Evolutionary conservation across 2,329 filamentous ascomycete genomes (phyloP), one percentile per base, ranked within the genome.

Genomic region (Aspergillus quadrilineatus): DNA sequence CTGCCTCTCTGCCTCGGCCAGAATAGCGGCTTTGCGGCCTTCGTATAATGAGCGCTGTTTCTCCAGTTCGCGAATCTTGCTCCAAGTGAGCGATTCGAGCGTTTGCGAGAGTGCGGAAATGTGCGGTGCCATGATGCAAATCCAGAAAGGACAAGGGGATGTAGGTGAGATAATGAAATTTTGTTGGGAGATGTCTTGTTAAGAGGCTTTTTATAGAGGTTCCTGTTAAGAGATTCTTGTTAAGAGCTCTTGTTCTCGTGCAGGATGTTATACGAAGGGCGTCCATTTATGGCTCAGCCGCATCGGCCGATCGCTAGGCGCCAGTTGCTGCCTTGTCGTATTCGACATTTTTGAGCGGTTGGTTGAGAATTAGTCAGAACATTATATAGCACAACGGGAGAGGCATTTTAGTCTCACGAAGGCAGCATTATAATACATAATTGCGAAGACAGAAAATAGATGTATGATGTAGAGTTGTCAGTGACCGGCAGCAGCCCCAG

Each of bases 61-160:
- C 29, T 65, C 63, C 6, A 70, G 55, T 26, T 70, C 67, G 15
- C 65, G 60, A 37, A 69, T 67, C 37, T 70, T 69, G 50, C 64
- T 65, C 8, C 54, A 17, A 1, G 64, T 66, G 6, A 66, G 60
- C 2, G 64, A 65, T 37, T 58, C 60, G 14, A 66, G 56, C 14
- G 56, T 65, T 44, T 65, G 56, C 1, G 56, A 59, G 22, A 62
- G 51, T 26, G 56, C 56, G 2, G 60, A 53, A 2, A 39, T 30
- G 32, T 45, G 44, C 15, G 54, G 54, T 9, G 57, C 50, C 46
- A 59, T 59, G 6, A 30, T 56, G 12, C 14, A 15, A 41, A 2
- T 37, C 22, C 22, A 22, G 22, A 22, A 22, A 22, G 34, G 14
- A 37, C 12, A 37, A 34, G 30, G 10, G 10, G 30, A 34, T 34